phyloP scores from a whole-genome alignment of 495 filamentous ascomycete species.

The Immersiella caudata region DNA sequence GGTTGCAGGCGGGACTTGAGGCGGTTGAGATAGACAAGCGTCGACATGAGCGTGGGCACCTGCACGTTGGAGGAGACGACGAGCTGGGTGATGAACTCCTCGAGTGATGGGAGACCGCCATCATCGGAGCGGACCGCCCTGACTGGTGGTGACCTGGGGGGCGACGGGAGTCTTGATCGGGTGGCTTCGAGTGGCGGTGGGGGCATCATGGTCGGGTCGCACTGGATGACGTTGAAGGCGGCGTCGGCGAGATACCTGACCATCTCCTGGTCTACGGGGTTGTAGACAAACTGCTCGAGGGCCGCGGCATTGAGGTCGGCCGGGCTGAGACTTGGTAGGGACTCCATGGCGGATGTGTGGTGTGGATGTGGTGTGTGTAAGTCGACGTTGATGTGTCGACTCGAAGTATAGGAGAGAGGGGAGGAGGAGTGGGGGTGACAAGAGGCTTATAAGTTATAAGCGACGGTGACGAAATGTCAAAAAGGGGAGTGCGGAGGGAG shows the following conservation, averaged over 20 bases:
- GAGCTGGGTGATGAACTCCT: slow-evolving; percentile 87
- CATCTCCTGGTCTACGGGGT: slow-evolving; percentile 82
- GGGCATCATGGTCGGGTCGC: slow-evolving; percentile 64
- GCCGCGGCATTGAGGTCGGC: slow-evolving; percentile 72
- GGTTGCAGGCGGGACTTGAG: slow-evolving; percentile 82
- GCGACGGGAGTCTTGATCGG: slow-evolving; percentile 54
- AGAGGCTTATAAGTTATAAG: neutral
- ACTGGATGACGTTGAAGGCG: slow-evolving; percentile 86
- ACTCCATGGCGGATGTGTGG: slow-evolving; percentile 42
- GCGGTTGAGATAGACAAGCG: slow-evolving; percentile 87
- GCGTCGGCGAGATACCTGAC: slow-evolving; percentile 80
- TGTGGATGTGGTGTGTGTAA: slow-evolving; percentile 22
- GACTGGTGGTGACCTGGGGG: slow-evolving; percentile 68
- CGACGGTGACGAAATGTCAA: slow-evolving; percentile 2
- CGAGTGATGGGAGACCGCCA: slow-evolving; percentile 69
- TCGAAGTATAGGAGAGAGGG: neutral
- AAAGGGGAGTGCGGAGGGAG: neutral
- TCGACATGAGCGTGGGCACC: slow-evolving; percentile 95
- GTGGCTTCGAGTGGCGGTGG: slow-evolving; percentile 31
- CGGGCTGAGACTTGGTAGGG: slow-evolving; percentile 39
- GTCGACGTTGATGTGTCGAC: neutral
- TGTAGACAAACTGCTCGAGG: slow-evolving; percentile 85
- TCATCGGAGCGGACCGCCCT: slow-evolving; percentile 49
- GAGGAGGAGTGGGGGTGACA: slow-evolving; percentile 15
- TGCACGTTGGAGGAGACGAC: slow-evolving; percentile 94